Percentiles rank a stretch among this genome's conserved stretches.
These are phyloP conservation scores for Alectoria sarmentosa DNA, from an alignment of 495 filamentous ascomycete genomes.

Conservation along the genomic window DNA sequence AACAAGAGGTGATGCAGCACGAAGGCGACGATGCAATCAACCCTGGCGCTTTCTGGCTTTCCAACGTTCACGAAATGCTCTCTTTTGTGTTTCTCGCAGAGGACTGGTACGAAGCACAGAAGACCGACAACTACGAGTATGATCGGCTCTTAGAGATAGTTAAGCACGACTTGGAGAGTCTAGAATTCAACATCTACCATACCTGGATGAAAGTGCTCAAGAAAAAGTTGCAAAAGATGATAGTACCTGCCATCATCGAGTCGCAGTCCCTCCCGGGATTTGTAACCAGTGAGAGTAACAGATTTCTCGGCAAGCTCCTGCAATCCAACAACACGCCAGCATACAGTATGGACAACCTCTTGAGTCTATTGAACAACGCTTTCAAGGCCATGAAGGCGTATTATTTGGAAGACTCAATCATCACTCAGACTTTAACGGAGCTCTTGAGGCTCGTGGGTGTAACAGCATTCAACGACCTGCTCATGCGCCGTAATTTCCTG, in stretches of 20 bases:
- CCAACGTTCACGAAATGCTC: slow-evolving; percentile 99
- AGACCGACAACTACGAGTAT: slow-evolving; percentile 98
- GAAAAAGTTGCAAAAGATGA: slow-evolving; percentile 98
- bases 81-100: slow-evolving; percentile 99
- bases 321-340: slow-evolving; percentile 80
- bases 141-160: slow-evolving; percentile 97
- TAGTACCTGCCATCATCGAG: slow-evolving; percentile 98
- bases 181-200: slow-evolving; percentile 99
- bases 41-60: slow-evolving; percentile 97
- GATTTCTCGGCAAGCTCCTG: slow-evolving; percentile 95
- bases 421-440: slow-evolving; percentile 92
- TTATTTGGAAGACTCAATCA: slow-evolving; percentile 91
- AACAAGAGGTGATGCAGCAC: slow-evolving; percentile 98
- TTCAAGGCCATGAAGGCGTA: slow-evolving; percentile 98
- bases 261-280: slow-evolving; percentile 97
- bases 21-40: slow-evolving; percentile 97
- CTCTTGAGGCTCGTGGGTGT: slow-evolving; percentile 90
- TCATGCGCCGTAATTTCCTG: slow-evolving; percentile 97
- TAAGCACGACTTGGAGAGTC: slow-evolving; percentile 95
- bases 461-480: slow-evolving; percentile 96
- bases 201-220: slow-evolving; percentile 99
- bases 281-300: slow-evolving; percentile 94
- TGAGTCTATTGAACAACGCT: slow-evolving; percentile 93
- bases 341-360: slow-evolving; percentile 98
- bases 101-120: slow-evolving; percentile 99